phyloP scores from a whole-genome alignment of 306 rosid species.

The Lagenaria siceraria region DNA sequence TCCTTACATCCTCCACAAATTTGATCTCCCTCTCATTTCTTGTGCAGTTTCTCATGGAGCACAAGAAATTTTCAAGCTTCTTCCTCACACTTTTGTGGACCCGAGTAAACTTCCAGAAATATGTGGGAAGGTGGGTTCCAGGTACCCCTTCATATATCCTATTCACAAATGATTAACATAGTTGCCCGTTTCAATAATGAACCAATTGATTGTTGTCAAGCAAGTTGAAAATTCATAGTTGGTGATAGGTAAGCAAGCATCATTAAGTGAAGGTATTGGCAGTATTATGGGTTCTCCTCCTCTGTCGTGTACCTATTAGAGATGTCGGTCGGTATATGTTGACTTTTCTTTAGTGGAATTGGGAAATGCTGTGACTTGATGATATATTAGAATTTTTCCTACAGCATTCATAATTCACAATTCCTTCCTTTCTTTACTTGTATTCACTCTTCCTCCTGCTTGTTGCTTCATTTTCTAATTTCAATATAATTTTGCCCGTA shows the following conservation, averaged over 20 bases:
- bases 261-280: background rate
- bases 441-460: background rate
- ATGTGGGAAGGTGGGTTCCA: conserved; percentile 32
- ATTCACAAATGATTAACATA: background rate
- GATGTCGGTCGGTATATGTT: background rate
- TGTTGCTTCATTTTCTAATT: background rate
- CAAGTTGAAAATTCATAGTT: background rate
- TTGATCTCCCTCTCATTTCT: conserved; percentile 5
- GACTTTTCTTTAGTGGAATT: background rate
- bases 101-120: conserved; percentile 51
- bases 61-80: conserved; percentile 83
- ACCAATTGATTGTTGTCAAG: background rate
- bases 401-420: background rate
- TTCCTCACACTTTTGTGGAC: conserved; percentile 79
- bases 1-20: background rate
- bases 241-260: background rate
- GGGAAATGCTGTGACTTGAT: background rate
- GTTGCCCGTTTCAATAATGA: background rate
- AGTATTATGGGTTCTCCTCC: background rate
- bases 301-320: background rate
- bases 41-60: conserved; percentile 79
- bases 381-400: background rate
- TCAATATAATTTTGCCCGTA: background rate
- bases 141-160: background rate
- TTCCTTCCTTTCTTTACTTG: background rate